These are phyloP conservation scores for Solanum neorickii DNA, from an alignment of 257 asterid species.

Conservation along the genomic window DNA sequence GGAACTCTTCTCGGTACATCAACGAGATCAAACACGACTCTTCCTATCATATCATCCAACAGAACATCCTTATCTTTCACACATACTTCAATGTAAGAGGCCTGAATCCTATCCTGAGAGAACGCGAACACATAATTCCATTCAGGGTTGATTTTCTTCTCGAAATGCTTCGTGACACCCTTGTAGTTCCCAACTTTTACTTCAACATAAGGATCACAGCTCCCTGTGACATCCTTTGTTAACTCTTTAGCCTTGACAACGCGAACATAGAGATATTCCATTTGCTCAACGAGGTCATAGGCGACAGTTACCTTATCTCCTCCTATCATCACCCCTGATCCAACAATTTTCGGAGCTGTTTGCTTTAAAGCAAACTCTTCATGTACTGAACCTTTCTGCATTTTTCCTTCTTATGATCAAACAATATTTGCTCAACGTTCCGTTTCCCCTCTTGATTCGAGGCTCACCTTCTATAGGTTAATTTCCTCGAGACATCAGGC, in stretches of 20 bases:
- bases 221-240: constrained; percentile 44
- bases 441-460: background rate
- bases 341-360: constrained; percentile 68
- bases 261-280: constrained; percentile 73
- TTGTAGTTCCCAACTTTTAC: constrained; percentile 73
- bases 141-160: constrained; percentile 52
- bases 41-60: constrained; percentile 56
- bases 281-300: constrained; percentile 83
- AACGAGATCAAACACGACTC: constrained; percentile 29
- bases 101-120: constrained; percentile 64
- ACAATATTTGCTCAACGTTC: background rate
- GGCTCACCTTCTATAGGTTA: background rate
- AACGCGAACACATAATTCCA: constrained; percentile 81
- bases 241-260: constrained; percentile 65
- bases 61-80: constrained; percentile 66
- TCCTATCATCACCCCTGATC: constrained; percentile 51
- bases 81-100: constrained; percentile 45
- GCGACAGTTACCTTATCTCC: constrained; percentile 57
- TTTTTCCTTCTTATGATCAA: constrained; percentile 7
- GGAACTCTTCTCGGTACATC: constrained; percentile 65
- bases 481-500: background rate
- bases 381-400: constrained; percentile 27
- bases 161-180: constrained; percentile 66
- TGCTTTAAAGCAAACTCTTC: constrained; percentile 71
- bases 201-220: constrained; percentile 75